A percentile compares a stretch with the other conserved stretches of the same genome.
phyloP scores from a whole-genome alignment of 257 asterid genomes.

The Plectranthus barbatus region DNA sequence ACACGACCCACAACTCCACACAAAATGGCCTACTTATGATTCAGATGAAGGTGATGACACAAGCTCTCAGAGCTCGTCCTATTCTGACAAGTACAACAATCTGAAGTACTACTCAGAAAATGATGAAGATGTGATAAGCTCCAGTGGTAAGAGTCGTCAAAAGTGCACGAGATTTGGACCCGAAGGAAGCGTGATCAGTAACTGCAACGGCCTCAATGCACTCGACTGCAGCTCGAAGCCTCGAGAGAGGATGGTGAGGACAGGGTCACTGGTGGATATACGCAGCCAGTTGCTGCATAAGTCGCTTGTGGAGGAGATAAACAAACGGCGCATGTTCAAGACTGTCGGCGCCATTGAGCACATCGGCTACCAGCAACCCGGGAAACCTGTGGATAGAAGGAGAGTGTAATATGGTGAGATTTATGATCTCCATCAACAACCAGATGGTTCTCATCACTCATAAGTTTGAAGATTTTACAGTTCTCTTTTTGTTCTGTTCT shows the following conservation, averaged over 20 bases:
- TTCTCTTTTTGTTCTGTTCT: no score
- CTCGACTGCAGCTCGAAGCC: constrained; percentile 13
- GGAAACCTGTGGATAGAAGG: background rate
- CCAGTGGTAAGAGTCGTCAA: constrained; percentile 2
- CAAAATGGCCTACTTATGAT: background rate
- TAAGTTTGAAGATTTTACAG: constrained; percentile 4
- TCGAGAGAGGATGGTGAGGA: constrained; percentile 29
- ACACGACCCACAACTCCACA: no score
- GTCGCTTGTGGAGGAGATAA: constrained; percentile 52
- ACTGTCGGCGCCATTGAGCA: constrained; percentile 69
- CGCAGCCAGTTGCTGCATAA: constrained; percentile 66
- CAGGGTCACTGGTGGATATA: constrained; percentile 43
- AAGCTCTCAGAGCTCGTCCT: constrained; percentile 48
- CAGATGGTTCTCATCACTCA: background rate
- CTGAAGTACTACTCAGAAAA: constrained; percentile 23
- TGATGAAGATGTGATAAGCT: constrained; percentile 14
- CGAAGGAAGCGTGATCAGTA: constrained; percentile 12
- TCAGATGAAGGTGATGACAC: constrained; percentile 53
- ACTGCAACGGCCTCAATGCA: no score
- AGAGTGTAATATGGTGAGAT: no score
- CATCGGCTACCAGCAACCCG: constrained; percentile 40
- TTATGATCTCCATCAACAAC: constrained; percentile 7
- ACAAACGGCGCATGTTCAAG: constrained; percentile 47
- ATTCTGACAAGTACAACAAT: constrained; percentile 31
- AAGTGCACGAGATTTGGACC: constrained; percentile 54